Base-by-base conservation (phyloP, 495 filamentous ascomycete species). In the Bryoglossum gracile region DNA sequence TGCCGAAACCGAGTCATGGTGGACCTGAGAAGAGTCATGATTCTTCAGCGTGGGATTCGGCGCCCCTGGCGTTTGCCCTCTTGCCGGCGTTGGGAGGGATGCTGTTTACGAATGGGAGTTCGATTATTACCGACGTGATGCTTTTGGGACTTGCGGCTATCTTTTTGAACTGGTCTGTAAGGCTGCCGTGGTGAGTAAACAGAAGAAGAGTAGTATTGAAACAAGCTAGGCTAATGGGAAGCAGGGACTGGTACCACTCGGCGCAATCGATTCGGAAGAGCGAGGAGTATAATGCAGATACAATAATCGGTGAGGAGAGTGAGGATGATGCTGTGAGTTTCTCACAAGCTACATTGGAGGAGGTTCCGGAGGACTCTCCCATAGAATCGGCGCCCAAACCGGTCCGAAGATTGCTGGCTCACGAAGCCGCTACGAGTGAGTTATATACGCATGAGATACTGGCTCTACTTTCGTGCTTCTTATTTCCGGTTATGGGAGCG, bases 101-200 rank as follows among this genome's bases (percentile, higher is more conserved):
- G 34, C 72, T 97, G 46, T 92, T 95, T 61, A 73, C 82, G 39
- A 85, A 94, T 67, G 92, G 92, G 3, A 81, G 82, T 53, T 73
- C 80, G 3, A 72, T 95, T 46, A 75, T 89, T 28, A 95, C 90
- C 2, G 92, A 98, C 58, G 63, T 92, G 8, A 83, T 89, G 19
- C 71, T 97, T 37, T 66, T 98, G 22, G 75, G 74, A 4, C 59
- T 98, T 41, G 84, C 83, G 0, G 84, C 83, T 0, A 74, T 96
- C 4, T 95, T 97, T 55, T 70, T 98, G 43, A 91, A 97, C 62
- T 96, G 89, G 91, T 89, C 86, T 16, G 82, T 96, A 5, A 82
- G 86, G 46, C 66, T 89, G 47, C 94, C 92, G 57, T 98, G 92
- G 91, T 89, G 68, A 59, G 65, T 58, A 5, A 10, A 17, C 22